Evolutionary conservation across 352 stramenopile genomes (phyloP).

Genomic region (Globisporangium nagaii): DNA sequence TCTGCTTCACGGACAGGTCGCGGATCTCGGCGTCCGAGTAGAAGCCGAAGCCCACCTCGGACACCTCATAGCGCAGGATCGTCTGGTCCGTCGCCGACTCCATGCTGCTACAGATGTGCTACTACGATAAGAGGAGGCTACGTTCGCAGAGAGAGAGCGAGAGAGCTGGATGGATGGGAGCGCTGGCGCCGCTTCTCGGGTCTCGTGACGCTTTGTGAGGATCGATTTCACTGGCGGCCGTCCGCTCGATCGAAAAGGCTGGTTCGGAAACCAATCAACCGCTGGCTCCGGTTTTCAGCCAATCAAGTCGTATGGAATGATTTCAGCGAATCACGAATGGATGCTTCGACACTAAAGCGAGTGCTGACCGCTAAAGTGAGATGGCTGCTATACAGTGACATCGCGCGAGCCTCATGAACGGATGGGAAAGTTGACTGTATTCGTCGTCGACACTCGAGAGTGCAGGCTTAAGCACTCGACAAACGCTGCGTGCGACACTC

Average conservation of each 20-base stretch:
- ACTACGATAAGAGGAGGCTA: background rate
- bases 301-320: background rate
- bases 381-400: background rate
- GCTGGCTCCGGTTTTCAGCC: background rate
- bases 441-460: too few species aligned
- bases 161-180: background rate
- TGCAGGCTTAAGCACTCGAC: too few species aligned
- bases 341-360: background rate
- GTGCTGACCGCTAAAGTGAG: background rate
- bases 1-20: conserved; percentile 94
- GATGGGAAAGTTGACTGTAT: too few species aligned
- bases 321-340: background rate
- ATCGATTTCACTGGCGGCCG: conserved; percentile 9
- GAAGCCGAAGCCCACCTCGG: conserved; percentile 92
- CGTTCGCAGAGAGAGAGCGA: background rate
- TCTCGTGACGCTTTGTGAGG: conserved; percentile 6
- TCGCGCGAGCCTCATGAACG: too few species aligned
- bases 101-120: conserved; percentile 27
- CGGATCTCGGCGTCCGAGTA: conserved; percentile 98
- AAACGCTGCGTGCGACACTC: too few species aligned
- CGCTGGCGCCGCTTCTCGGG: background rate
- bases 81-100: conserved; percentile 87
- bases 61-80: conserved; percentile 88
- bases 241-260: background rate
- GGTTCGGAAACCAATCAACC: conserved; percentile 4